Conservation (phyloP, 2,329 filamentous ascomycete genomes). For the Parasarocladium wereldwijsianum region DNA sequence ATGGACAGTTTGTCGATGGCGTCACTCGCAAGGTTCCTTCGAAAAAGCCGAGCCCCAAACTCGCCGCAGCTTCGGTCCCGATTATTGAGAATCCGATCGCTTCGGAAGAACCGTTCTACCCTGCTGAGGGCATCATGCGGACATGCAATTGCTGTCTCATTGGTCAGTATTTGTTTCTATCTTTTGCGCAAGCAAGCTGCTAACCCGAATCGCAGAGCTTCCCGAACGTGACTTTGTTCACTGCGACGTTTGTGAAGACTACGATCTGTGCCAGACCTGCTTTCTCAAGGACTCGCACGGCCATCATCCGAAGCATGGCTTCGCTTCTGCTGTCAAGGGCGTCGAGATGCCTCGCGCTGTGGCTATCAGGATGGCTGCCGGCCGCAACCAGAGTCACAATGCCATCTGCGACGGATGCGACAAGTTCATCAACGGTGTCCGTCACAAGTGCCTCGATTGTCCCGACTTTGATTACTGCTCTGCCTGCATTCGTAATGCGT, state of each 20-base stretch:
- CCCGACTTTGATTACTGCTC: constrained; percentile 96
- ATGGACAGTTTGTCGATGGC: constrained; percentile 71
- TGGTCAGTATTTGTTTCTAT: constrained; percentile 11
- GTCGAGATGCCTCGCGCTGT: constrained; percentile 47
- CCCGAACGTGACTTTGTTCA: constrained; percentile 71
- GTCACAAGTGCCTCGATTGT: constrained; percentile 93
- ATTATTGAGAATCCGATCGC: no score
- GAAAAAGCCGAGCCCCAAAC: constrained; percentile 9
- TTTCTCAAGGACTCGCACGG: constrained; percentile 66
- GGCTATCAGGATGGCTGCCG: constrained; percentile 55
- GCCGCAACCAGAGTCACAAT: constrained; percentile 68
- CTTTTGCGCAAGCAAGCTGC: no score
- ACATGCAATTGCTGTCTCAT: constrained; percentile 55
- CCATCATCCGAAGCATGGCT: constrained; percentile 78
- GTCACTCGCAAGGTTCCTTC: no score
- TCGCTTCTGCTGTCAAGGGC: constrained; percentile 52
- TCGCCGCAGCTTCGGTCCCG: no score
- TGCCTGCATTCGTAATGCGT: constrained; percentile 53
- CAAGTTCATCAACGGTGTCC: constrained; percentile 71
- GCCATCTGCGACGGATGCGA: constrained; percentile 94
- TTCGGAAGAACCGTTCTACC: constrained; percentile 10
- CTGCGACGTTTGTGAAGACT: constrained; percentile 75
- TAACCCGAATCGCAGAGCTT: constrained; percentile 34
- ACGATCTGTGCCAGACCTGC: constrained; percentile 78
- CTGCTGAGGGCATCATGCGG: constrained; percentile 26